phyloP scores from a whole-genome alignment of 495 filamentous ascomycete species.

The Xeromyces bisporus region DNA sequence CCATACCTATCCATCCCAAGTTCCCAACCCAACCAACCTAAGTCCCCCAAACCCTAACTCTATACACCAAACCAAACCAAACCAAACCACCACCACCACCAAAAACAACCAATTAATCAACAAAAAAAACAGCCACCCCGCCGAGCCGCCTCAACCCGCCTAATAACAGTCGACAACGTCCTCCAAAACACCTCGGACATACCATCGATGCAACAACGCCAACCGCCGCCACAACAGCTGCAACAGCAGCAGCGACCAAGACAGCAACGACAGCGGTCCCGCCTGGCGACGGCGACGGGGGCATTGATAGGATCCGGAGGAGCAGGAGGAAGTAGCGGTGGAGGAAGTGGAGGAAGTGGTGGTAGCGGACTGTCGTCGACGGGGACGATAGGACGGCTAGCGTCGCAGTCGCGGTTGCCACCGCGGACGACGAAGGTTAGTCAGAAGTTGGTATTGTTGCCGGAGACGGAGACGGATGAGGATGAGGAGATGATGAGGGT shows the following conservation, averaged over 20 bases:
- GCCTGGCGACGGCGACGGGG: conserved; percentile 22
- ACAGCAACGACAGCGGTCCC: conserved; percentile 31
- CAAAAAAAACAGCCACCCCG: conserved; percentile 21
- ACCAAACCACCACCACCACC: too few relatives aligned
- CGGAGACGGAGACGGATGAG: conserved; percentile 46
- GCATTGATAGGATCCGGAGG: conserved; percentile 14
- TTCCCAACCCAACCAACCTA: too few relatives aligned
- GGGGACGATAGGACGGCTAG: conserved; percentile 21
- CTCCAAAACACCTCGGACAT: conserved; percentile 90
- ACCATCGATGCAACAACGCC: conserved; percentile 79
- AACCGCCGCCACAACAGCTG: conserved; percentile 43
- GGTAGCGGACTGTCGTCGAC: conserved; percentile 3
- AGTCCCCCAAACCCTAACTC: too few relatives aligned
- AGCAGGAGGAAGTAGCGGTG: conserved; percentile 5
- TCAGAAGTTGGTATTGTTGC: conserved; percentile 89
- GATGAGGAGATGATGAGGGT: conserved; percentile 35
- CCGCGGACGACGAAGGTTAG: conserved; percentile 79
- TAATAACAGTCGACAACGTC: conserved; percentile 91
- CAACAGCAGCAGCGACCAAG: conserved; percentile 31
- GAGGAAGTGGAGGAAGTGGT: conserved; percentile 2
- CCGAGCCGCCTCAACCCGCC: conserved; percentile 40
- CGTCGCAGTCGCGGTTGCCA: conserved; percentile 59
- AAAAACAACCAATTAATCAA: conserved; percentile 18
- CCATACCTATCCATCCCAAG: too few relatives aligned
- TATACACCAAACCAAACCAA: too few relatives aligned